These are phyloP conservation scores for Aspergillus persii DNA, from an alignment of 2,329 filamentous ascomycete species.

Conservation along the genomic window DNA sequence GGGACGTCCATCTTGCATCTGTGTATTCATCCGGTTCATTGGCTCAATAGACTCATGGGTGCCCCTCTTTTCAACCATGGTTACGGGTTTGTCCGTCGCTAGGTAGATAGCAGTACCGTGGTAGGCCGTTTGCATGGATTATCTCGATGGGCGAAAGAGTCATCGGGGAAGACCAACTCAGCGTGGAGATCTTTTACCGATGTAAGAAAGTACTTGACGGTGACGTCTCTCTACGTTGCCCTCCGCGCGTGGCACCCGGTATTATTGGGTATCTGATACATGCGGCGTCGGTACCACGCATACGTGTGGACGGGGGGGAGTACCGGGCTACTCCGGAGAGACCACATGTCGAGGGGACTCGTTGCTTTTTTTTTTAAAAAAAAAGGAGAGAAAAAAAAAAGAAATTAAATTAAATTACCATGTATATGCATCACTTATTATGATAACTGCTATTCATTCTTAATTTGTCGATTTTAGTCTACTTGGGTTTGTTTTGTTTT, in stretches of 20 bases:
- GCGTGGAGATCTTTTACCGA: background rate
- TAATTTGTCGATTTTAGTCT: too few relatives aligned
- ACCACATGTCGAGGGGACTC: background rate
- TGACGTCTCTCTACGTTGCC: background rate
- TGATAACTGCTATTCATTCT: too few relatives aligned
- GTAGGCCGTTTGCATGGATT: slow-evolving; percentile 1
- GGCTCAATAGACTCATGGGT: background rate
- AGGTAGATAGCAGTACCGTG: background rate
- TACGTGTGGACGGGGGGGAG: background rate
- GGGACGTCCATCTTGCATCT: background rate
- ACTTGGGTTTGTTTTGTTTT: background rate
- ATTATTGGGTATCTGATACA: background rate
- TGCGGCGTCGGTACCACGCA: background rate
- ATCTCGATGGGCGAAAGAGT: background rate
- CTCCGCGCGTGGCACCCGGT: background rate
- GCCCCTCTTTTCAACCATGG: slow-evolving; percentile 16
- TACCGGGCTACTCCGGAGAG: background rate
- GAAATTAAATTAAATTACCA: too few relatives aligned
- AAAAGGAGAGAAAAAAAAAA: background rate
- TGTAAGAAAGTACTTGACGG: background rate
- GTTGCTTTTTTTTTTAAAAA: background rate
- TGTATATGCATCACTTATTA: too few relatives aligned
- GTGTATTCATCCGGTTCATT: background rate
- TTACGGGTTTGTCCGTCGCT: slow-evolving; percentile 8
- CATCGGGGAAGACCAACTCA: background rate